Evolutionary conservation across 352 stramenopile genomes (phyloP).

Genomic region (Pythium chondricola): DNA sequence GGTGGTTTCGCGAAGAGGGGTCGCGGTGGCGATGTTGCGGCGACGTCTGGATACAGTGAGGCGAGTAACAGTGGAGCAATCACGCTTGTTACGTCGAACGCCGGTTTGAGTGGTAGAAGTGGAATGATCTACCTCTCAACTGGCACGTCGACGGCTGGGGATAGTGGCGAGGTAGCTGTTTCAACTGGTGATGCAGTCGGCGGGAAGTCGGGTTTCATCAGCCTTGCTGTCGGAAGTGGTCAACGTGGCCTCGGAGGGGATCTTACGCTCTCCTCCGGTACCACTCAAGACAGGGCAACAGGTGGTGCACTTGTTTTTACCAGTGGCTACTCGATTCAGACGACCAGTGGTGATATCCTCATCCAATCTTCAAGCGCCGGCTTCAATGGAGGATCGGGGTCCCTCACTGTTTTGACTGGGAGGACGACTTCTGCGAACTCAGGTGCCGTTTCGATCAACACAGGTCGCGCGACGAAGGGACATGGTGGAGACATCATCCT

Average conservation of each 20-base stretch:
- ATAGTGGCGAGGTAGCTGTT: slow-evolving; percentile 59
- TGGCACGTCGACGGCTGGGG: slow-evolving; percentile 46
- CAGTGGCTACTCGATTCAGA: slow-evolving; percentile 48
- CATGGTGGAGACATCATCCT: slow-evolving; percentile 36
- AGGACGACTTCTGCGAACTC: slow-evolving; percentile 27
- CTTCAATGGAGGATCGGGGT: slow-evolving; percentile 43
- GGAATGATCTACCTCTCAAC: slow-evolving; percentile 43
- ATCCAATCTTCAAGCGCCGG: slow-evolving; percentile 55
- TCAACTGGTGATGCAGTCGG: slow-evolving; percentile 44
- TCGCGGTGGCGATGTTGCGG: slow-evolving; percentile 43
- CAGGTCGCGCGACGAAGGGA: slow-evolving; percentile 29
- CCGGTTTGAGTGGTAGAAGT: slow-evolving; percentile 49
- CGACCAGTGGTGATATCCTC: slow-evolving; percentile 48
- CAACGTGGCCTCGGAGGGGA: slow-evolving; percentile 47
- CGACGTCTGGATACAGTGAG: slow-evolving; percentile 47
- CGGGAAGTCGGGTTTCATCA: slow-evolving; percentile 57
- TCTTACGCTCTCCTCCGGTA: slow-evolving; percentile 58
- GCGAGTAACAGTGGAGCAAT: slow-evolving; percentile 46
- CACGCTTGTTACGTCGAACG: slow-evolving; percentile 42
- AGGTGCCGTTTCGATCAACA: slow-evolving; percentile 27
- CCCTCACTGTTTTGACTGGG: slow-evolving; percentile 30
- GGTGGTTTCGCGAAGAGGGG: slow-evolving; percentile 59
- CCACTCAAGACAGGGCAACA: slow-evolving; percentile 45
- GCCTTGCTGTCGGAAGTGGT: slow-evolving; percentile 45
- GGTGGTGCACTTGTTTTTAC: slow-evolving; percentile 46